A percentile compares a stretch with the other conserved stretches of the same genome.
These are phyloP conservation scores for Eucalyptus globulus DNA, from an alignment of 345 rosid species.

Conservation along the genomic window DNA sequence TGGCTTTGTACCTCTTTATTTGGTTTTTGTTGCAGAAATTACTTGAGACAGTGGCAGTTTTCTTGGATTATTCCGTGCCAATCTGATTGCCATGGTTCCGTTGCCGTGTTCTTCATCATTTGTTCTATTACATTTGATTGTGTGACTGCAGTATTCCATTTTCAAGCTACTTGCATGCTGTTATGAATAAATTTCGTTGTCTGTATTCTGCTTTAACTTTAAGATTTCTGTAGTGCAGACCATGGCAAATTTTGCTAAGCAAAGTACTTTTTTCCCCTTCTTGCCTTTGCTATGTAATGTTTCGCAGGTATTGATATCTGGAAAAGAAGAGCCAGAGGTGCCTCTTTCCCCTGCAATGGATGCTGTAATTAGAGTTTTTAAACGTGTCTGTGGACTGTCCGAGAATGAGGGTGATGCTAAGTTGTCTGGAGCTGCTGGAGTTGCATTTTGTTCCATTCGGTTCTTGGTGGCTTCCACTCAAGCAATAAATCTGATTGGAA, in stretches of 20 bases:
- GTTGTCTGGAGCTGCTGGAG: slow-evolving; percentile 10
- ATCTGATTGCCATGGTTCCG: neutral
- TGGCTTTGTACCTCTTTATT: neutral
- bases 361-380: slow-evolving; percentile 36
- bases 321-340: slow-evolving; percentile 45
- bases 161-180: neutral
- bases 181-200: neutral
- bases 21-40: neutral
- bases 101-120: neutral
- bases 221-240: neutral
- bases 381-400: slow-evolving; percentile 31
- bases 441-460: slow-evolving; percentile 48
- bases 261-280: neutral
- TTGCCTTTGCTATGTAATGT: neutral
- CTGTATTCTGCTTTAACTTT: neutral
- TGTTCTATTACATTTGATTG: neutral
- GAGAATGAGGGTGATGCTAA: slow-evolving; percentile 15
- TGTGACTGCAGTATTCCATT: neutral
- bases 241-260: neutral
- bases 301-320: slow-evolving; percentile 41
- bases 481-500: slow-evolving; percentile 84
- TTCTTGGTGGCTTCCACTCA: slow-evolving; percentile 78
- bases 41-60: neutral
- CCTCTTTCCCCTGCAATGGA: slow-evolving; percentile 51
- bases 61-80: neutral